phyloP scores from a whole-genome alignment of 371 early-diverging fungal species.

The Batrachochytrium dendrobatidis region DNA sequence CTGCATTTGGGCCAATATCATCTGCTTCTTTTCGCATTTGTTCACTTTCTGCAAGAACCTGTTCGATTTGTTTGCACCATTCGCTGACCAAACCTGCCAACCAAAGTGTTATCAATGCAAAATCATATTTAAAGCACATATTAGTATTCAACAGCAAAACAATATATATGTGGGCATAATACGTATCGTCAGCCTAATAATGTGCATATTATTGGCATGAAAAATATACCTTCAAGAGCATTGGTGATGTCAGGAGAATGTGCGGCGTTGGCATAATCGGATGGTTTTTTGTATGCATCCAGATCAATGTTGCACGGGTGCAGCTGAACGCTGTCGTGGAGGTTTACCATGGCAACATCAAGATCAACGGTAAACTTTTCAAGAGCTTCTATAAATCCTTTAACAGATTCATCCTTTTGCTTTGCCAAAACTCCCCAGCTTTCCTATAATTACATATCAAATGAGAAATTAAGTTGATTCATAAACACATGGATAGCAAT shows the following conservation, averaged over 20 bases:
- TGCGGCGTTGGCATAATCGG: conserved; percentile 44
- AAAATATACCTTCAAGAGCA: conserved; percentile 40
- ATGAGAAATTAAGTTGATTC: neutral
- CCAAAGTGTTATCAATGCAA: neutral
- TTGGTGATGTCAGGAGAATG: conserved; percentile 48
- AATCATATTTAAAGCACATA: neutral
- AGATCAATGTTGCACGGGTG: conserved; percentile 42
- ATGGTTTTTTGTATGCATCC: conserved; percentile 41
- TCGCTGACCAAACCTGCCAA: conserved; percentile 43
- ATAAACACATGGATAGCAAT: neutral
- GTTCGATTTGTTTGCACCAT: conserved; percentile 61
- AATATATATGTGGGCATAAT: neutral
- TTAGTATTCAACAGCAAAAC: neutral
- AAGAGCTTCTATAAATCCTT: conserved; percentile 43
- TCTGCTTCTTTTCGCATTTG: conserved; percentile 62
- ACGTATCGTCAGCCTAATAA: neutral
- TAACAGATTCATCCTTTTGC: conserved; percentile 39
- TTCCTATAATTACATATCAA: conserved; percentile 26
- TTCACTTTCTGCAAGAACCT: conserved; percentile 53
- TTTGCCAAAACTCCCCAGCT: conserved; percentile 49
- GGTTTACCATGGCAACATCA: conserved; percentile 53
- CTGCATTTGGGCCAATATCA: conserved; percentile 58
- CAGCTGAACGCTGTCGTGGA: conserved; percentile 47
- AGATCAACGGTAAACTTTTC: conserved; percentile 47
- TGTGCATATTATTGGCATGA: neutral